Percentiles rank a stretch among this genome's conserved stretches.
These are phyloP conservation scores for Mallotus nudiflorus DNA, from an alignment of 345 rosid species.

Conservation along the genomic window DNA sequence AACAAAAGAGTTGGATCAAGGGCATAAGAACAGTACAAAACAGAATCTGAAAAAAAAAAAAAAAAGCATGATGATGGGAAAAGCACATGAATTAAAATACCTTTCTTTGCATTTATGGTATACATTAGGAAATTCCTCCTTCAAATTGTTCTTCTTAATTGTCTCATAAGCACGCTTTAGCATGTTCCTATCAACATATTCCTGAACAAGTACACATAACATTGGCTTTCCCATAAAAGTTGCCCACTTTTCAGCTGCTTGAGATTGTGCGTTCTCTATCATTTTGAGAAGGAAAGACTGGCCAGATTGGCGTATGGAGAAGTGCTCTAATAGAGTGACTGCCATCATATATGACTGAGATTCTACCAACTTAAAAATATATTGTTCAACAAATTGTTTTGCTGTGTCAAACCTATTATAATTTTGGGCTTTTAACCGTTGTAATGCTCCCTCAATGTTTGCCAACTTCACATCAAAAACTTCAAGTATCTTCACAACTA, in stretches of 20 bases:
- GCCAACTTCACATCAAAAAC: conserved; percentile 53
- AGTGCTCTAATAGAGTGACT: conserved; percentile 73
- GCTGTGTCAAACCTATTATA: conserved; percentile 34
- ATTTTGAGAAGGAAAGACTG: conserved; percentile 68
- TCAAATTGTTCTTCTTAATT: conserved; percentile 73
- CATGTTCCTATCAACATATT: conserved; percentile 70
- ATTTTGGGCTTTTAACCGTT: conserved; percentile 30
- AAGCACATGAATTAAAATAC: conserved; percentile 33
- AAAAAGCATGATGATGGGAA: neutral
- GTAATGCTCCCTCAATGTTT: conserved; percentile 54
- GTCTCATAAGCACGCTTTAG: conserved; percentile 66
- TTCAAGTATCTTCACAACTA: conserved; percentile 58
- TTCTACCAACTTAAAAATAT: conserved; percentile 54
- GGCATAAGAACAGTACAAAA: conserved; percentile 1
- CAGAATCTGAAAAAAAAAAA: conserved; percentile 4
- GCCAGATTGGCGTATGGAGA: conserved; percentile 73
- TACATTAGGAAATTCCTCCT: conserved; percentile 66
- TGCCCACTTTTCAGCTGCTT: conserved; percentile 96
- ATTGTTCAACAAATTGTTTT: conserved; percentile 51
- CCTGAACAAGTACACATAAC: conserved; percentile 65
- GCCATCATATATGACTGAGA: conserved; percentile 71
- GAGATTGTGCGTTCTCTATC: conserved; percentile 65
- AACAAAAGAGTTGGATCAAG: neutral
- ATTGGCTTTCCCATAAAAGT: conserved; percentile 81
- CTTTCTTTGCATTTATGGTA: conserved; percentile 77